phyloP scores from a whole-genome alignment of 352 stramenopile genomes.

The Pythium angustatum region DNA sequence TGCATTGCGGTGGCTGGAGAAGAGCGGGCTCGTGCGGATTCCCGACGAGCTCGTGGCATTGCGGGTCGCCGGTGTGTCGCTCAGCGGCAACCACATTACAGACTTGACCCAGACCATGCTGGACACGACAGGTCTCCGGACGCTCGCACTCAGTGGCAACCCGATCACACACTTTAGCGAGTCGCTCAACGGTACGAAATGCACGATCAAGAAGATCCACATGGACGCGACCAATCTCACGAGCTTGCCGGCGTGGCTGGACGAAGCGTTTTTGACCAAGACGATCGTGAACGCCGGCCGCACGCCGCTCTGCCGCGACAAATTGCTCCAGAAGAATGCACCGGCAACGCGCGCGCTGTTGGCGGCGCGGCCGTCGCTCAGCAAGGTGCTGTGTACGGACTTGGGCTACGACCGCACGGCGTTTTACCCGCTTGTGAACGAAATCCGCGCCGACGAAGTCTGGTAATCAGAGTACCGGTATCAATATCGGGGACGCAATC shows the following conservation, averaged over 20 bases:
- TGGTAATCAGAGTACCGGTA: too few species aligned
- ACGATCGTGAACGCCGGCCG: not conserved
- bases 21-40: not conserved
- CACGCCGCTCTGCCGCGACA: conserved; percentile 6
- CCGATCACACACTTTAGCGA: conserved; percentile 11
- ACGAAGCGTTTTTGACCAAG: conserved; percentile 5
- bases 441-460: conserved; percentile 11
- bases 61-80: not conserved
- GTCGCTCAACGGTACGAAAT: not conserved
- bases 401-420: not conserved
- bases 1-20: not conserved
- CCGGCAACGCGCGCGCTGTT: not conserved
- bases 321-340: conserved; percentile 3
- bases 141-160: conserved; percentile 6
- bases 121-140: not conserved
- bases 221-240: conserved; percentile 9
- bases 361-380: conserved; percentile 2
- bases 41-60: conserved; percentile 1
- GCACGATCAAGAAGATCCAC: not conserved
- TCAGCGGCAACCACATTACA: conserved; percentile 8
- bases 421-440: conserved; percentile 8
- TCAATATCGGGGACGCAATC: too few species aligned
- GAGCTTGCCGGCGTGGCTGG: conserved; percentile 4
- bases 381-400: conserved; percentile 8
- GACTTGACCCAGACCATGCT: conserved; percentile 5